Conservation (phyloP, 1,139 yeast genomes). For the Citeromyces hawaiiensis region DNA sequence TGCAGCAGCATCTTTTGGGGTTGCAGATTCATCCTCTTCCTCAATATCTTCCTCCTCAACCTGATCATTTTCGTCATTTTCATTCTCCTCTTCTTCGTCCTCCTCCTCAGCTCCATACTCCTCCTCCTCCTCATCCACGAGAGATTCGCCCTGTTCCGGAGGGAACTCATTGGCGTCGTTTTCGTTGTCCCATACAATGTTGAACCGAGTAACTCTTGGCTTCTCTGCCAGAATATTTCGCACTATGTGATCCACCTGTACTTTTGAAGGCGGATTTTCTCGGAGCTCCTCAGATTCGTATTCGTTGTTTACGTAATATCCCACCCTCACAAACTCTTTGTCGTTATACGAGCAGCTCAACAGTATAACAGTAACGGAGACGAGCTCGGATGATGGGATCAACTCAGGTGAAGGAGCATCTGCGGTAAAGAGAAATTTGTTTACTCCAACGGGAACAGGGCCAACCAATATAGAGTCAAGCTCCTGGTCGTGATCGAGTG, state of each 20-base stretch:
- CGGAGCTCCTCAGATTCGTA: conserved; percentile 87
- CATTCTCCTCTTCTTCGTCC: conserved; percentile 27
- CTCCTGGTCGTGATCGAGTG: conserved; percentile 93
- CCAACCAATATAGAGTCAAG: conserved; percentile 91
- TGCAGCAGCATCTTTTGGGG: conserved; percentile 19
- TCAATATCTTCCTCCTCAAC: conserved; percentile 21
- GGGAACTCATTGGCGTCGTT: conserved; percentile 62
- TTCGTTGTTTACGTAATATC: conserved; percentile 94
- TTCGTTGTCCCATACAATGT: conserved; percentile 85
- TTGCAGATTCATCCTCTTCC: conserved; percentile 21
- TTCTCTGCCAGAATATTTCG: conserved; percentile 92
- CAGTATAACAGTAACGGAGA: conserved; percentile 85
- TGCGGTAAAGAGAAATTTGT: conserved; percentile 84
- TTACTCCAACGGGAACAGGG: conserved; percentile 95
- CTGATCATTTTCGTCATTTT: conserved; percentile 18
- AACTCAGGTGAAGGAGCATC: conserved; percentile 95
- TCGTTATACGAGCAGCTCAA: conserved; percentile 89
- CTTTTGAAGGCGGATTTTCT: conserved; percentile 89
- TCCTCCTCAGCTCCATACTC: conserved; percentile 43
- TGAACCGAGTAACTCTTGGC: conserved; percentile 93
- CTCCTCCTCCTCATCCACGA: conserved; percentile 39
- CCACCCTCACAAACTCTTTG: conserved; percentile 91
- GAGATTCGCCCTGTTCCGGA: conserved; percentile 53
- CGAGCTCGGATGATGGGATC: conserved; percentile 91
- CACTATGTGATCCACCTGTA: conserved; percentile 88